phyloP scores from a whole-genome alignment of 2,329 filamentous ascomycete species.

The Atkinsonella texensis region DNA sequence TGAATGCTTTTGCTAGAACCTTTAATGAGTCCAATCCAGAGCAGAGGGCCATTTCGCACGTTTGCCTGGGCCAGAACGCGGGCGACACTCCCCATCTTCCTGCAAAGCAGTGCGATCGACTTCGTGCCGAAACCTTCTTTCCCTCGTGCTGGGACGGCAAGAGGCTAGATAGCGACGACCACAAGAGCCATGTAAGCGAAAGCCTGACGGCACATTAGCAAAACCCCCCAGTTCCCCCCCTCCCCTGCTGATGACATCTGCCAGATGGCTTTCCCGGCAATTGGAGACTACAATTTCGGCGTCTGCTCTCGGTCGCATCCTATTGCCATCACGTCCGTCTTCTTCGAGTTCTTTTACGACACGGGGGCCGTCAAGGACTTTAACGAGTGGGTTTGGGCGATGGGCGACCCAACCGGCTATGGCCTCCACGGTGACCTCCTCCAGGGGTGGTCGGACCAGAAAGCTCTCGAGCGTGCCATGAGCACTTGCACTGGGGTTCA shows the following conservation, averaged over 20 bases:
- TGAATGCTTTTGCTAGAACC: slow-evolving; percentile 15
- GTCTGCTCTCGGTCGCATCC: slow-evolving; percentile 30
- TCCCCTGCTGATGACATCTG: not conserved
- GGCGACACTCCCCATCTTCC: slow-evolving; percentile 41
- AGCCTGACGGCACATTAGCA: too few relatives aligned
- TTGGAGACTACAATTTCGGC: slow-evolving; percentile 17
- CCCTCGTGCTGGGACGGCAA: slow-evolving; percentile 52
- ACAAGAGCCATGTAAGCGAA: slow-evolving; percentile 38
- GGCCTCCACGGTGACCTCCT: slow-evolving; percentile 19
- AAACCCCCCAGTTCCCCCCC: too few relatives aligned
- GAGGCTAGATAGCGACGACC: slow-evolving; percentile 40
- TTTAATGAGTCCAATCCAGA: slow-evolving; percentile 31
- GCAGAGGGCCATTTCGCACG: slow-evolving; percentile 40
- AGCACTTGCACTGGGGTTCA: slow-evolving; percentile 14
- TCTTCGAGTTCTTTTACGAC: slow-evolving; percentile 35
- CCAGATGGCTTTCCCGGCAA: slow-evolving; percentile 18
- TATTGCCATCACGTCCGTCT: slow-evolving; percentile 29
- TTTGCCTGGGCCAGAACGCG: slow-evolving; percentile 33
- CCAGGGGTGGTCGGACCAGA: slow-evolving; percentile 19
- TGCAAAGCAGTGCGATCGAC: slow-evolving; percentile 35
- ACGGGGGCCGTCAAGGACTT: slow-evolving; percentile 17
- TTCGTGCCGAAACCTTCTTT: slow-evolving; percentile 43
- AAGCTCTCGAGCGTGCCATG: slow-evolving; percentile 14
- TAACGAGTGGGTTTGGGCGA: slow-evolving; percentile 16
- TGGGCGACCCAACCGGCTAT: slow-evolving; percentile 17